Evolutionary conservation across 208 protist genomes (phyloP).

Genomic region (Wallacemonas rigidus): DNA sequence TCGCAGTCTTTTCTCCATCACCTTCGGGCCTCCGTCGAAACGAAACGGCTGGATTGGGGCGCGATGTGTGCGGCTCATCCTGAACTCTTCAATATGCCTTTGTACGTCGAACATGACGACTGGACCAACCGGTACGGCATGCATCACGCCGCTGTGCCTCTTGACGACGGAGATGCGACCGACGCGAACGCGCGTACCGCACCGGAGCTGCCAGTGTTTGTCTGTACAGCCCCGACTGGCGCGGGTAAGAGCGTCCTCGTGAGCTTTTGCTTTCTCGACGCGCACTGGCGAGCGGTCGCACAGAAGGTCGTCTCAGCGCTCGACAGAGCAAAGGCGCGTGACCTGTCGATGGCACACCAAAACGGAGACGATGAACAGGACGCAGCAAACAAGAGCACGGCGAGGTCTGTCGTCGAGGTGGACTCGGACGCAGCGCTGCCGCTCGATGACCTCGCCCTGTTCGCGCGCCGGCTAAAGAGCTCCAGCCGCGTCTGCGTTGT

Average conservation of each 20-base stretch:
- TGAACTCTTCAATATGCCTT: conserved; percentile 27
- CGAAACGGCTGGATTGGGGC: conserved; percentile 31
- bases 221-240: conserved; percentile 67
- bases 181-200: neutral
- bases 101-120: conserved; percentile 32
- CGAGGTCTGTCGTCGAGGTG: too few species aligned
- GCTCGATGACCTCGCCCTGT: conserved; percentile 28
- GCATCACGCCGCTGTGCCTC: conserved; percentile 24
- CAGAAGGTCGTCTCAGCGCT: conserved; percentile 19
- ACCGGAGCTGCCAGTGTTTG: conserved; percentile 24
- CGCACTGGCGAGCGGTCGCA: conserved; percentile 59
- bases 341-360: too few species aligned
- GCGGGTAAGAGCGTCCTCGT: conserved; percentile 76
- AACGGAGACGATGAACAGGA: too few species aligned
- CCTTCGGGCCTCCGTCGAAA: conserved; percentile 21
- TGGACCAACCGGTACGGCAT: conserved; percentile 30
- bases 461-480: conserved; percentile 36
- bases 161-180: neutral
- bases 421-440: conserved; percentile 5
- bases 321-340: too few species aligned
- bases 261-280: conserved; percentile 66
- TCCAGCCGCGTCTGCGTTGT: conserved; percentile 69
- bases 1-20: conserved; percentile 22
- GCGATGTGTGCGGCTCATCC: conserved; percentile 21
- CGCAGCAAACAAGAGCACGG: too few species aligned